A percentile compares a stretch with the other conserved stretches of the same genome.
Evolutionary conservation across 192 early-diverging fungal species (phyloP).

Genomic region (Glomus cerebriforme): DNA sequence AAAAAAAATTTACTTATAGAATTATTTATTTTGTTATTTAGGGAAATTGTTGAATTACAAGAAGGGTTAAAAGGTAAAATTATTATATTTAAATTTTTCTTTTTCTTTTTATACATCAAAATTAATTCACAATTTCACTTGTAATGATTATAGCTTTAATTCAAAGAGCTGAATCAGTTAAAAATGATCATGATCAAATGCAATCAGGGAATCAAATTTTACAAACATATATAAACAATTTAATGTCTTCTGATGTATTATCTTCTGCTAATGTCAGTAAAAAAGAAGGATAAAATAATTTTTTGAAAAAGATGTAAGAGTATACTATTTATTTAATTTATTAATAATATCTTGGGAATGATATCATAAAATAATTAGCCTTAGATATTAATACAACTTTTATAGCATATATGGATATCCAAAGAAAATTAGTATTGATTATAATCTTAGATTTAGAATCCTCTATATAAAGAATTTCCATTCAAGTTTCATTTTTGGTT

Average conservation of each 20-base stretch:
- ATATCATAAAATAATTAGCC: too few relatives aligned
- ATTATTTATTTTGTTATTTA: background rate
- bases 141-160: background rate
- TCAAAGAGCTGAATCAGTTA: conserved; percentile 23
- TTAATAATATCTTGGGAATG: too few relatives aligned
- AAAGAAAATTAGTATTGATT: too few relatives aligned
- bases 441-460: too few relatives aligned
- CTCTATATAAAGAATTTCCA: too few relatives aligned
- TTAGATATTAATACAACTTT: too few relatives aligned
- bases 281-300: background rate
- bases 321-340: too few relatives aligned
- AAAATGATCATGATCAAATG: conserved; percentile 30
- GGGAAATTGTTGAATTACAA: conserved; percentile 29
- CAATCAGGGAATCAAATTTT: conserved; percentile 33
- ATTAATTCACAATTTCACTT: background rate
- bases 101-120: too few relatives aligned
- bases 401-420: too few relatives aligned
- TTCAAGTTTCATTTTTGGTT: too few relatives aligned
- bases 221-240: conserved; percentile 34
- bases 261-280: conserved; percentile 11
- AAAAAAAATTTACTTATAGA: background rate
- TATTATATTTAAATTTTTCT: background rate
- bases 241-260: conserved; percentile 32
- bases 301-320: background rate
- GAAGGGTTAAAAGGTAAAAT: conserved; percentile 30